Evolutionary conservation across 208 protist genomes (phyloP), one percentile per base, ranked within the genome.

Genomic region (Tritrichomonas musculus): DNA sequence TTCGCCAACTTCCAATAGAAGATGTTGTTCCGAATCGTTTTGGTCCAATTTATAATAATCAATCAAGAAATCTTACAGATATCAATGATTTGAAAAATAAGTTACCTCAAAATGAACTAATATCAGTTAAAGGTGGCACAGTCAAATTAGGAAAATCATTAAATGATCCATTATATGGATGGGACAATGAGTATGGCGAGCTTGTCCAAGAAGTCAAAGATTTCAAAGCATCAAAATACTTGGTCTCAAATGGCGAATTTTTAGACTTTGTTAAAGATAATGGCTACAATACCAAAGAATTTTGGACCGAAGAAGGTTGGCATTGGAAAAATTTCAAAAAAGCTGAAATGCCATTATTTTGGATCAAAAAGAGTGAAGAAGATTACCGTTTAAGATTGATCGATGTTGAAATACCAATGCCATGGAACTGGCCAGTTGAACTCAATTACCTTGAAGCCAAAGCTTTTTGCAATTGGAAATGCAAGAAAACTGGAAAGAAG

Each of bases 281-380:
- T 93, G 97, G 97, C 69, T 99, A 98, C 93, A 94, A 94, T n/a
- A 96, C 95, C 47, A 94, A 96, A 93, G 94, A 95, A 88, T 98
- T 97, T 94, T 99, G 98, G 97, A 97, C 98, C 92, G 97, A 97
- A 92, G 98, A 98, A 95, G 98, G 98, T 39, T 98, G 97, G 97
- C 95, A 92, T n/a, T 99, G 98, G 98, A 96, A 96, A 80, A 95
- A 96, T 88, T 98, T 97, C 97, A 96, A 95, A 94, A 97, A 98
- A 84, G 96, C 97, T 36, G 93, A 96, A 72, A 96, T 96, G 92
- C 98, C 98, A 72, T 97, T 96, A 94, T 98, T 98, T 95, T 99
- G 98, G 98, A 93, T 93, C 69, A 30, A 66, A 22, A 96, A 97
- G 93, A 96, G 96, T 65, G 92, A 93, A 44, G 95, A 96, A 53